Conservation (phyloP, 2,329 filamentous ascomycete genomes). For the Sporothrix brasiliensis region DNA sequence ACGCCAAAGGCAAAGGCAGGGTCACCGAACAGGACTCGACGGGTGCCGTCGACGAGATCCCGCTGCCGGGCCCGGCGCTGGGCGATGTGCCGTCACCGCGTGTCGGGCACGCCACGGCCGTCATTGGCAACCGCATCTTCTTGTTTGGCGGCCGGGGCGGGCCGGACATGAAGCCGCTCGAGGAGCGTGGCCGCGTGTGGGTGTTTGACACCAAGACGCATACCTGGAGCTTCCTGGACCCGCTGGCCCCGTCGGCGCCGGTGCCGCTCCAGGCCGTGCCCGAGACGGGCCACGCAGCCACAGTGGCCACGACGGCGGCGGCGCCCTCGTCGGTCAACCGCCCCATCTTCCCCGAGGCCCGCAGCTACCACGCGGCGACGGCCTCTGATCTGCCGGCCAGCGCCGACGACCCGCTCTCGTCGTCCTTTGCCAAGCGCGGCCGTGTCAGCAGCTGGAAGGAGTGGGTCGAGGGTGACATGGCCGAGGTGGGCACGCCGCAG, state of each 20-base stretch:
- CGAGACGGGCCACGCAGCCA: conserved; percentile 32
- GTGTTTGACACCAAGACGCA: conserved; percentile 67
- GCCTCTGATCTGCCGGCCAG: conserved; percentile 45
- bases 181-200: conserved; percentile 77
- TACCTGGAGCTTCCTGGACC: conserved; percentile 67
- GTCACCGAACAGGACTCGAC: conserved; percentile 40
- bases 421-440: conserved; percentile 40
- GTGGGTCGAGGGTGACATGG: conserved; percentile 59
- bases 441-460: conserved; percentile 55
- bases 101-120: conserved; percentile 71
- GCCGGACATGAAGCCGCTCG: conserved; percentile 66
- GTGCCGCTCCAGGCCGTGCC: conserved; percentile 38
- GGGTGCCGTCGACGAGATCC: conserved; percentile 30
- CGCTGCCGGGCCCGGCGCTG: conserved; percentile 43
- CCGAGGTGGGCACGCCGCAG: conserved; percentile 61
- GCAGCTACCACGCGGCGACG: conserved; percentile 70
- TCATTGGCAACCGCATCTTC: conserved; percentile 72
- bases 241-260: conserved; percentile 51
- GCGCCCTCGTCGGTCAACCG: conserved; percentile 29
- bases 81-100: conserved; percentile 64
- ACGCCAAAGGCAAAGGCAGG: conserved; percentile 41
- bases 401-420: conserved; percentile 35
- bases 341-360: conserved; percentile 59
- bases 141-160: conserved; percentile 80
- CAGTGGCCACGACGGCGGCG: conserved; percentile 27